A percentile compares a stretch with the other conserved stretches of the same genome.
Evolutionary conservation across 805 yeast genomes (phyloP).

Genomic region (Saccharomycopsis lassenensis): DNA sequence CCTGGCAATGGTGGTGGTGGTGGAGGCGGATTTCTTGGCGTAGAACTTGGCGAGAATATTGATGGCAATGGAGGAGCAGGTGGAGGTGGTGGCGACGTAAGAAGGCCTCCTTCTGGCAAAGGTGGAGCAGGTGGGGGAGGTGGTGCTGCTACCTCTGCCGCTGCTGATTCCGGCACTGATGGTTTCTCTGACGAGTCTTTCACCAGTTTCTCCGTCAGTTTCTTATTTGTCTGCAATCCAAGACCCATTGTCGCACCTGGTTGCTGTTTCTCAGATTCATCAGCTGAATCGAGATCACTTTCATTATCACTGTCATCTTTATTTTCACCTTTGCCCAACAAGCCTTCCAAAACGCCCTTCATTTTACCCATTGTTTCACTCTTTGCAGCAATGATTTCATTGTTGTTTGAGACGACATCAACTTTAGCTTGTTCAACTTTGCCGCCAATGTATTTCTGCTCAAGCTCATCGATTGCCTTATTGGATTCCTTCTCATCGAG

Average conservation of each 20-base stretch:
- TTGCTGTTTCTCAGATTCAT: too few relatives aligned
- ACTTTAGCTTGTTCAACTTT: conserved; percentile 9
- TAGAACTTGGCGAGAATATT: conserved; percentile 20
- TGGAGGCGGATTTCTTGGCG: conserved; percentile 24
- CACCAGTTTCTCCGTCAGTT: too few relatives aligned
- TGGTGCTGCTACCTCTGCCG: conserved; percentile 1
- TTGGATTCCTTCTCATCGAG: conserved; percentile 19
- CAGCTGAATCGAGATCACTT: not conserved
- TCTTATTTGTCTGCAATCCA: too few relatives aligned
- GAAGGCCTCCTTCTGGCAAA: conserved; percentile 21
- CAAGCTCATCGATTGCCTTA: conserved; percentile 8
- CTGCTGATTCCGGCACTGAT: too few relatives aligned
- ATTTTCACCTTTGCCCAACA: conserved; percentile 1
- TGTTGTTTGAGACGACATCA: conserved; percentile 6
- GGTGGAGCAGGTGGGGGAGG: conserved; percentile 10
- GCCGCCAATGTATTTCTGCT: conserved; percentile 14
- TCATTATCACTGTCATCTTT: conserved; percentile 6
- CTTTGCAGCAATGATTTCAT: conserved; percentile 1
- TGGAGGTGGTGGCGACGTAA: conserved; percentile 21
- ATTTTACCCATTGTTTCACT: not conserved
- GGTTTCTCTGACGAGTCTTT: too few relatives aligned
- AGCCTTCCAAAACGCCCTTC: conserved; percentile 9
- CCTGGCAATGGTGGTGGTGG: conserved; percentile 27
- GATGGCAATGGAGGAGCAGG: conserved; percentile 29
- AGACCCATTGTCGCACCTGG: too few relatives aligned